A percentile compares a stretch with the other conserved stretches of the same genome.
These are phyloP conservation scores for Penicillium sp. DNA, from an alignment of 2,329 filamentous ascomycete species.

Conservation along the genomic window DNA sequence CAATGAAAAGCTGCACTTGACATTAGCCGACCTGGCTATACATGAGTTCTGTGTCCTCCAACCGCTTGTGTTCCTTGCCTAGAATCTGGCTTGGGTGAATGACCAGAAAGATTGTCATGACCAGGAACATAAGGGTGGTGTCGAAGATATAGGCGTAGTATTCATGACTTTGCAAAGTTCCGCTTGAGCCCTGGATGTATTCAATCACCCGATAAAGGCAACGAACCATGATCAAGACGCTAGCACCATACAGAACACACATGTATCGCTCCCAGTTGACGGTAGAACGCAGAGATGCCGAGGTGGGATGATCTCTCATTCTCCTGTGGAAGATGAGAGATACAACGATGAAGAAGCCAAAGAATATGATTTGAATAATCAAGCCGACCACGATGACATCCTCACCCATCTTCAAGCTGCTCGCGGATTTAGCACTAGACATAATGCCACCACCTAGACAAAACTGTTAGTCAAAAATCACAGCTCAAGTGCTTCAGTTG, in stretches of 20 bases:
- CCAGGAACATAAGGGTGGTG: conserved; percentile 29
- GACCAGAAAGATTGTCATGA: conserved; percentile 12
- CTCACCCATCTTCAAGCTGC: conserved; percentile 13
- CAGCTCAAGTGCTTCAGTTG: not conserved
- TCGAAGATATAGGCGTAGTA: conserved; percentile 35
- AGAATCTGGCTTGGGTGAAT: not conserved
- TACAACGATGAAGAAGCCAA: conserved; percentile 56
- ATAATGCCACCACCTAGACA: conserved; percentile 20
- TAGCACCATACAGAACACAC: conserved; percentile 23
- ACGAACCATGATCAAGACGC: conserved; percentile 30
- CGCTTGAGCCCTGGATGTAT: conserved; percentile 24
- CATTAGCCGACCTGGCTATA: not conserved
- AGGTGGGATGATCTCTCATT: conserved; percentile 26
- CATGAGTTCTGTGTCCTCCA: not conserved
- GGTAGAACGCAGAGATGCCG: not conserved
- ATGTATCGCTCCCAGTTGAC: conserved; percentile 6
- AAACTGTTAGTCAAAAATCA: not conserved
- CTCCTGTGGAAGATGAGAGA: conserved; percentile 53
- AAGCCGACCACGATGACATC: conserved; percentile 58
- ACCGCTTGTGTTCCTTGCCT: not conserved
- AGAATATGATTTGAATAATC: conserved; percentile 59
- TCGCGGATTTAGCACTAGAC: conserved; percentile 9
- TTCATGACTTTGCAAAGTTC: conserved; percentile 30
- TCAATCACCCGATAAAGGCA: conserved; percentile 35
- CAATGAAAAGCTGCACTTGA: no score